Conservation (phyloP, 306 rosid genomes). For the Comarum palustre region DNA sequence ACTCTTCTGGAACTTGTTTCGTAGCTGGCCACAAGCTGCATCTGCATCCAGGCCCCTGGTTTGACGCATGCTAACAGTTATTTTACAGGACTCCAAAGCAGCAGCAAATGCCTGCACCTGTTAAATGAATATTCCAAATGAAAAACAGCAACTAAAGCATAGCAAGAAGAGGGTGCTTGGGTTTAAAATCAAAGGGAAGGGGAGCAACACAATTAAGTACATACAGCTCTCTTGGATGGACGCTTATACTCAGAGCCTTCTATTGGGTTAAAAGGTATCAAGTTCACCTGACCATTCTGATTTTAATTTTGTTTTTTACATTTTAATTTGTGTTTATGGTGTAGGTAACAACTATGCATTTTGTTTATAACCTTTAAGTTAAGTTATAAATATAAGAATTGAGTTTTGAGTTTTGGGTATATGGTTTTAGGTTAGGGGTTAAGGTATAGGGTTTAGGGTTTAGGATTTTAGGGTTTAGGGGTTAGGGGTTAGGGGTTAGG, state of each 20-base stretch:
- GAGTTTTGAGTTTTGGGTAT: too few relatives aligned
- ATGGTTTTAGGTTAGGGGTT: too few relatives aligned
- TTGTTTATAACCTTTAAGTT: too few relatives aligned
- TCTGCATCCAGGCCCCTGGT: slow-evolving; percentile 93
- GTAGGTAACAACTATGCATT: too few relatives aligned
- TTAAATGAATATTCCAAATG: slow-evolving; percentile 17
- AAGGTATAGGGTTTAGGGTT: too few relatives aligned
- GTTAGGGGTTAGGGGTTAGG: too few relatives aligned
- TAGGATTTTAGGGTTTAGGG: too few relatives aligned
- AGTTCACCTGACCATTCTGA: slow-evolving; percentile 67
- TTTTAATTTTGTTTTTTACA: too few relatives aligned
- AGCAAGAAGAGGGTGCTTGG: slow-evolving; percentile 8
- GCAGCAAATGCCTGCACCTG: slow-evolving; percentile 73
- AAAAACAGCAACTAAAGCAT: slow-evolving; percentile 3
- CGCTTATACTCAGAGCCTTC: slow-evolving; percentile 86
- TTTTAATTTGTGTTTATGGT: too few relatives aligned
- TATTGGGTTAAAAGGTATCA: slow-evolving; percentile 94
- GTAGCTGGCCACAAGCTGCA: slow-evolving; percentile 97
- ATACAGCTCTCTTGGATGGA: slow-evolving; percentile 79
- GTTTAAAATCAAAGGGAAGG: neutral
- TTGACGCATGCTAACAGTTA: slow-evolving; percentile 76
- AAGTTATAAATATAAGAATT: too few relatives aligned
- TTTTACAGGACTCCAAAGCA: slow-evolving; percentile 67
- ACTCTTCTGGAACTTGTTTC: slow-evolving; percentile 76
- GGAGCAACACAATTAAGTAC: slow-evolving; percentile 15